Evolutionary conservation across 306 rosid genomes (phyloP).

Genomic region (Acacia confusa): DNA sequence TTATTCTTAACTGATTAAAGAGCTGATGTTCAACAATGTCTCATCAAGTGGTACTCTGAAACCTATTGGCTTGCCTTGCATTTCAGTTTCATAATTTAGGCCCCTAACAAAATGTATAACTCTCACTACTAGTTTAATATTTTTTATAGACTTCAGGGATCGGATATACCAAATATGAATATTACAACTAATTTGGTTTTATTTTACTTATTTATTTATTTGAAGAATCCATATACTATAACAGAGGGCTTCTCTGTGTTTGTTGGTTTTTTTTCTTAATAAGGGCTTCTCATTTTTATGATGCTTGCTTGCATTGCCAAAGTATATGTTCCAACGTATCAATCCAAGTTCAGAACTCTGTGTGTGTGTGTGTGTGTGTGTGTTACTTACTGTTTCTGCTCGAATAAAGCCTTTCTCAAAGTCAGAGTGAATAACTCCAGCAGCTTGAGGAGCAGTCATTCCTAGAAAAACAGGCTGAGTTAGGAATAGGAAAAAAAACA

Average conservation of each 20-base stretch:
- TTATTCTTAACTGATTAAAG: background rate
- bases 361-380: background rate
- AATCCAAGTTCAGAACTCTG: conserved; percentile 12
- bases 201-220: background rate
- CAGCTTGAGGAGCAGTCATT: conserved; percentile 99
- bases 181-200: background rate
- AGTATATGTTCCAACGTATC: conserved; percentile 7
- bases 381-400: conserved; percentile 83
- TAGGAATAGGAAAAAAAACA: conserved; percentile 17
- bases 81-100: conserved; percentile 5
- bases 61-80: background rate
- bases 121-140: background rate
- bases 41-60: background rate
- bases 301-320: background rate
- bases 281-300: background rate
- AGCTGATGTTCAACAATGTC: background rate
- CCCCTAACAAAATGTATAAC: background rate
- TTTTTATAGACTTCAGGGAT: background rate
- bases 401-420: conserved; percentile 98
- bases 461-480: conserved; percentile 51
- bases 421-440: conserved; percentile 98
- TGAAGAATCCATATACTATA: background rate
- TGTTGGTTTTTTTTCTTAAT: too few species aligned
- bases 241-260: background rate
- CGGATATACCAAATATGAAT: background rate